These are phyloP conservation scores for Metschnikowia koreensis DNA, from an alignment of 805 yeast genomes.

Conservation along the genomic window DNA sequence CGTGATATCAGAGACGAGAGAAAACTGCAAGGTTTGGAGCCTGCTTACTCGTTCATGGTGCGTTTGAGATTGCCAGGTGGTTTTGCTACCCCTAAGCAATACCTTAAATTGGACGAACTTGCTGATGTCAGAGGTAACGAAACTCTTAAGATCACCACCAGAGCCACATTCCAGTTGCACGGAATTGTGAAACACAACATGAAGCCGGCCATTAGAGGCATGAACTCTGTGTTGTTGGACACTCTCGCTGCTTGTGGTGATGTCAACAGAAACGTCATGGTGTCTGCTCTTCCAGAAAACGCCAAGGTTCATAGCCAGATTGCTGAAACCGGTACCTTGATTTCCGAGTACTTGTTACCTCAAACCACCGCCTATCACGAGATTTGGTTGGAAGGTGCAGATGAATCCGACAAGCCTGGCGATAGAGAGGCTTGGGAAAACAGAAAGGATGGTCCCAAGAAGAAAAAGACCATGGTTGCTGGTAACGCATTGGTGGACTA, in stretches of 20 bases:
- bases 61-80: conserved; percentile 96
- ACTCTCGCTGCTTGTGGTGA: conserved; percentile 98
- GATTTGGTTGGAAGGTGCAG: conserved; percentile 90
- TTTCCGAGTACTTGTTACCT: conserved; percentile 84
- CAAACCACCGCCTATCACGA: conserved; percentile 94
- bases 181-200: conserved; percentile 89
- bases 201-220: conserved; percentile 88
- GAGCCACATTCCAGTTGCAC: conserved; percentile 96
- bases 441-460: conserved; percentile 73
- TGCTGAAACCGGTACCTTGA: conserved; percentile 54
- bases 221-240: conserved; percentile 87
- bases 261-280: conserved; percentile 93
- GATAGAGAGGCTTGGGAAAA: conserved; percentile 62
- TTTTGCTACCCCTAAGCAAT: conserved; percentile 80
- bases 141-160: conserved; percentile 89
- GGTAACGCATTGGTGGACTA: conserved; percentile 78
- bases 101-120: conserved; percentile 81
- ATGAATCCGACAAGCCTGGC: conserved; percentile 65
- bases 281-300: conserved; percentile 84
- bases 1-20: conserved; percentile 93
- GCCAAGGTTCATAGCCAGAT: conserved; percentile 79
- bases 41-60: conserved; percentile 95
- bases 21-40: conserved; percentile 89
- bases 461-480: conserved; percentile 79
- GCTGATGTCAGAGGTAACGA: conserved; percentile 86